These are phyloP conservation scores for Ogataea nitratoaversa DNA, from an alignment of 805 yeast genomes.

Conservation along the genomic window DNA sequence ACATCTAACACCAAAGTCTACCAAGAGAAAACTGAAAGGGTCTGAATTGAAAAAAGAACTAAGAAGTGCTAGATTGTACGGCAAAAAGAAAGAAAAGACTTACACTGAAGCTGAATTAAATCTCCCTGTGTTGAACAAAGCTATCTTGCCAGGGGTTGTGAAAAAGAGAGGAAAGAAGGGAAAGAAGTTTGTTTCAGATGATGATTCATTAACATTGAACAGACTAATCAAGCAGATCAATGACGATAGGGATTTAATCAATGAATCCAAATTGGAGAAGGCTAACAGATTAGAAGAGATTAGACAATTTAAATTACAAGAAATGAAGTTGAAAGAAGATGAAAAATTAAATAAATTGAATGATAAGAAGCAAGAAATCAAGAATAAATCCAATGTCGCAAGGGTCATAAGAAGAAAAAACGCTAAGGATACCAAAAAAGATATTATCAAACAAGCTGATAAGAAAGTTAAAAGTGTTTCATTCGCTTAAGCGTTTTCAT, in stretches of 20 bases:
- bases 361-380: conserved; percentile 72
- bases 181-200: conserved; percentile 70
- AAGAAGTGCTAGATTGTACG: conserved; percentile 60
- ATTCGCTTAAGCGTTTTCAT: conserved; percentile 35
- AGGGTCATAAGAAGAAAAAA: conserved; percentile 64
- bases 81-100: conserved; percentile 51
- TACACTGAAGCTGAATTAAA: conserved; percentile 77
- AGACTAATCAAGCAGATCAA: conserved; percentile 77
- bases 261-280: conserved; percentile 87
- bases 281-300: conserved; percentile 85
- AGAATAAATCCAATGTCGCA: conserved; percentile 66
- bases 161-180: conserved; percentile 83
- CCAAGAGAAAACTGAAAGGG: conserved; percentile 45
- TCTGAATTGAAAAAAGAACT: conserved; percentile 61
- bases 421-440: conserved; percentile 30
- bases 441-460: conserved; percentile 18
- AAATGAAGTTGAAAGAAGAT: conserved; percentile 79
- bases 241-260: conserved; percentile 70
- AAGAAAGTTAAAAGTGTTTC: conserved; percentile 36
- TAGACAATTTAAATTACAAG: conserved; percentile 80
- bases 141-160: conserved; percentile 78
- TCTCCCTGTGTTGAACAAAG: conserved; percentile 75
- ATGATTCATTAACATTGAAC: conserved; percentile 56
- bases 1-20: conserved; percentile 55
- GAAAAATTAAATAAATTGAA: conserved; percentile 66